Conservation (phyloP, 2,329 filamentous ascomycete genomes). For the Leptographium procerum region DNA sequence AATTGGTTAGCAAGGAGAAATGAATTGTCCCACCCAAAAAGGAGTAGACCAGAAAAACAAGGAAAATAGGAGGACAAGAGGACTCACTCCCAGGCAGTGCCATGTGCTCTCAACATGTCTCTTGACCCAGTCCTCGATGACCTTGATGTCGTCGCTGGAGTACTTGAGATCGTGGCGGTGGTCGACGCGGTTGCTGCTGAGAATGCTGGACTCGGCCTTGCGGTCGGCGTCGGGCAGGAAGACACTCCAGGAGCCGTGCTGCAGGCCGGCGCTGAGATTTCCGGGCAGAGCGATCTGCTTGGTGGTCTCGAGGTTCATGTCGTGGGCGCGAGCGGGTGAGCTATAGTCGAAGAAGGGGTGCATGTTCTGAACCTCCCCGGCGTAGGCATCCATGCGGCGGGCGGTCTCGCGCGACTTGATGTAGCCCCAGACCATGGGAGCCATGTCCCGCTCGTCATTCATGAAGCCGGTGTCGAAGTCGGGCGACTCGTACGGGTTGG, state of each 20-base stretch:
- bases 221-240: slow-evolving; percentile 43
- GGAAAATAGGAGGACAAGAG: not conserved
- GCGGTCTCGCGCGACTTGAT: slow-evolving; percentile 75
- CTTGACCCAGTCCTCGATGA: slow-evolving; percentile 59
- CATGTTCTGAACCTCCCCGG: slow-evolving; percentile 57
- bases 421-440: slow-evolving; percentile 74
- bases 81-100: slow-evolving; percentile 40
- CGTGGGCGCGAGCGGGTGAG: slow-evolving; percentile 55
- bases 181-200: slow-evolving; percentile 54
- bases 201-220: slow-evolving; percentile 28
- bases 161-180: slow-evolving; percentile 57
- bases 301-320: slow-evolving; percentile 65
- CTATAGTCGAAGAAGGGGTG: slow-evolving; percentile 65
- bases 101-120: slow-evolving; percentile 67
- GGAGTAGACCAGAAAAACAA: not conserved
- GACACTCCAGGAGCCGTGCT: slow-evolving; percentile 61
- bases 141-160: slow-evolving; percentile 47
- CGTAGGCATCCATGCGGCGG: slow-evolving; percentile 65
- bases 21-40: too few species aligned
- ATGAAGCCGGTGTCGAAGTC: slow-evolving; percentile 78
- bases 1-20: not conserved
- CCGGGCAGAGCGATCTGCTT: slow-evolving; percentile 64
- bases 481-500: slow-evolving; percentile 60
- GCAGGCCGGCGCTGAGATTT: slow-evolving; percentile 59
- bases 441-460: slow-evolving; percentile 79